phyloP scores from a whole-genome alignment of 495 filamentous ascomycete genomes.

The Penicillium pancosmium region DNA sequence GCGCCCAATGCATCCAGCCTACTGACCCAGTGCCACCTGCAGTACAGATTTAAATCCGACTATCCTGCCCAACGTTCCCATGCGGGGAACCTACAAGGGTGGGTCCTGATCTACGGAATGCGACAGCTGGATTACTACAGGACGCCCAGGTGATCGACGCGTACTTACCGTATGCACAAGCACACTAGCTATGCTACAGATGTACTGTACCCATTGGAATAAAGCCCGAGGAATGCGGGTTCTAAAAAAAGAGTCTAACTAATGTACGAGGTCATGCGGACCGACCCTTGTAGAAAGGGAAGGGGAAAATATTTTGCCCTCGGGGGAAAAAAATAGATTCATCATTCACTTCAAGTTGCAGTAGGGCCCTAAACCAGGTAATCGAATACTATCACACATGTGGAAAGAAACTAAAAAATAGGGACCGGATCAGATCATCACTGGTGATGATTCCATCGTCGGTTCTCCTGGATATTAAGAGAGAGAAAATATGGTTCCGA shows the following conservation, averaged over 20 bases:
- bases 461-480: neutral
- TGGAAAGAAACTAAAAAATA: slow-evolving; percentile 12
- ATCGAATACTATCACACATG: slow-evolving; percentile 22
- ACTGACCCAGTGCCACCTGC: neutral
- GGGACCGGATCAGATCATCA: neutral
- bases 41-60: slow-evolving; percentile 10
- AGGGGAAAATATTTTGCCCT: neutral
- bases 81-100: slow-evolving; percentile 3
- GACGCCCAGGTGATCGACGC: too few species aligned
- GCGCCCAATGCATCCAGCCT: neutral
- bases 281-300: neutral
- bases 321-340: neutral
- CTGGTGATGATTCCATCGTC: neutral
- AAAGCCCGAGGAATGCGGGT: too few species aligned
- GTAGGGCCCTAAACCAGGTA: slow-evolving; percentile 14
- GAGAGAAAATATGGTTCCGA: neutral
- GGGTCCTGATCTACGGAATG: slow-evolving; percentile 7
- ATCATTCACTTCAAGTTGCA: slow-evolving; percentile 19
- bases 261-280: neutral
- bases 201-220: too few species aligned
- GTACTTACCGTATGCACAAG: too few species aligned
- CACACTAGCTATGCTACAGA: too few species aligned
- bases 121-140: neutral
- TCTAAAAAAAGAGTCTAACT: too few species aligned
- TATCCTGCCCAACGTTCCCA: neutral